Percentiles rank a stretch among this genome's conserved stretches.
Conservation (phyloP, 805 yeast genomes). For the Spathaspora sp. region DNA sequence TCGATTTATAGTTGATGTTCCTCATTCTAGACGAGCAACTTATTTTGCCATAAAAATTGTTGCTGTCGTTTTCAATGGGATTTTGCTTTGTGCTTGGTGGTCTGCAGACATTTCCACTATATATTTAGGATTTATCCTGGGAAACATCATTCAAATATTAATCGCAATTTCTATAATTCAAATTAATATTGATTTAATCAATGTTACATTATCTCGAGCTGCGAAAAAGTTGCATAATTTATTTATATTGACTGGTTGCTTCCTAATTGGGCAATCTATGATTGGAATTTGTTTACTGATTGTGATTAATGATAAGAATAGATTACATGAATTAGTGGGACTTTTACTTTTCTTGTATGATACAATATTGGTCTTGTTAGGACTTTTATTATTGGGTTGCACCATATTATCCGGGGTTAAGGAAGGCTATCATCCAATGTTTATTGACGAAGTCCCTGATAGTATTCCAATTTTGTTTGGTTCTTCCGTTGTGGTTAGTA, state of each 20-base stretch:
- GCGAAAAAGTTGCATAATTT: slow-evolving; percentile 9
- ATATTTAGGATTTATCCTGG: slow-evolving; percentile 3
- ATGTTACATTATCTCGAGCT: slow-evolving; percentile 1
- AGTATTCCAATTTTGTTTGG: slow-evolving; percentile 10
- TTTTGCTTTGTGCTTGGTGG: slow-evolving; percentile 10
- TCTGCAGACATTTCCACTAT: slow-evolving; percentile 3
- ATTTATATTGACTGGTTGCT: slow-evolving; percentile 7
- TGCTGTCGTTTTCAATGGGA: slow-evolving; percentile 3
- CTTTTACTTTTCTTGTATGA: slow-evolving; percentile 6
- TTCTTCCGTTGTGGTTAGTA: slow-evolving; percentile 2
- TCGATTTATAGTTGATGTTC: neutral
- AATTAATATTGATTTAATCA: slow-evolving; percentile 7
- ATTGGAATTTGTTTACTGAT: slow-evolving; percentile 8
- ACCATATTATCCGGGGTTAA: slow-evolving; percentile 5
- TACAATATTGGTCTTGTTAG: neutral
- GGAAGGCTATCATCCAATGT: slow-evolving; percentile 2
- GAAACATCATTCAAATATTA: slow-evolving; percentile 5
- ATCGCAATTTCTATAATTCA: slow-evolving; percentile 7
- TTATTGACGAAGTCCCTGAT: slow-evolving; percentile 4
- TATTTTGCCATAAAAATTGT: slow-evolving; percentile 5
- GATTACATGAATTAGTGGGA: slow-evolving; percentile 12
- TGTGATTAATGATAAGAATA: slow-evolving; percentile 8
- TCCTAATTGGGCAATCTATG: slow-evolving; percentile 8
- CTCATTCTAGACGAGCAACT: neutral
- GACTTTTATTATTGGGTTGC: slow-evolving; percentile 5